phyloP scores from a whole-genome alignment of 768 basidiomycete genomes.

The Mycena leptocephala region DNA sequence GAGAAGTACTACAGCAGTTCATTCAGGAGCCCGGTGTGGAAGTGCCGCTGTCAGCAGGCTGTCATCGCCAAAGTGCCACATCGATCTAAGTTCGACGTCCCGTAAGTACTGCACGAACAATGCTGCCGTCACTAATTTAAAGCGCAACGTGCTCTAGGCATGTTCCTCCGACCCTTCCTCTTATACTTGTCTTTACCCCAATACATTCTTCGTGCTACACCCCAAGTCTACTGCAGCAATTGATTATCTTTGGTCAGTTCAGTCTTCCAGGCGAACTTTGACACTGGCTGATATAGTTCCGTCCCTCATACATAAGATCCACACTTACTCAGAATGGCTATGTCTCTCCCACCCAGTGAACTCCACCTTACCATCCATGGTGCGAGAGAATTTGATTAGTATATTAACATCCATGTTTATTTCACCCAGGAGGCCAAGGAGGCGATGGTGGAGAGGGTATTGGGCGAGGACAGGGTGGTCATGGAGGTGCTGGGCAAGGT shows the following conservation, averaged over 20 bases:
- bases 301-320: background rate
- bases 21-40: too few relatives aligned
- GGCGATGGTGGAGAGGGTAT: background rate
- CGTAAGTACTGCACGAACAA: background rate
- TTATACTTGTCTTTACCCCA: background rate
- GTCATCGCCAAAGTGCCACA: background rate
- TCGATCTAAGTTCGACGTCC: background rate
- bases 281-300: background rate
- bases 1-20: too few relatives aligned
- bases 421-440: background rate
- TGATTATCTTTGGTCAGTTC: background rate
- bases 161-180: too few relatives aligned
- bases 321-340: background rate
- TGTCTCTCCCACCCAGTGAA: background rate
- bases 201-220: background rate
- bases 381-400: slow-evolving; percentile 2
- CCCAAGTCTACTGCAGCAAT: background rate
- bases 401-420: background rate
- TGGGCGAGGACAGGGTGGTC: background rate
- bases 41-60: too few relatives aligned
- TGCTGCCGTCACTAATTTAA: too few relatives aligned
- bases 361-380: background rate
- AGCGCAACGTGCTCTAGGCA: too few relatives aligned
- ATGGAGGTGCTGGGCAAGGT: background rate
- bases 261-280: background rate